phyloP scores from a whole-genome alignment of 2,329 filamentous ascomycete genomes.

The Colletotrichum filicis region DNA sequence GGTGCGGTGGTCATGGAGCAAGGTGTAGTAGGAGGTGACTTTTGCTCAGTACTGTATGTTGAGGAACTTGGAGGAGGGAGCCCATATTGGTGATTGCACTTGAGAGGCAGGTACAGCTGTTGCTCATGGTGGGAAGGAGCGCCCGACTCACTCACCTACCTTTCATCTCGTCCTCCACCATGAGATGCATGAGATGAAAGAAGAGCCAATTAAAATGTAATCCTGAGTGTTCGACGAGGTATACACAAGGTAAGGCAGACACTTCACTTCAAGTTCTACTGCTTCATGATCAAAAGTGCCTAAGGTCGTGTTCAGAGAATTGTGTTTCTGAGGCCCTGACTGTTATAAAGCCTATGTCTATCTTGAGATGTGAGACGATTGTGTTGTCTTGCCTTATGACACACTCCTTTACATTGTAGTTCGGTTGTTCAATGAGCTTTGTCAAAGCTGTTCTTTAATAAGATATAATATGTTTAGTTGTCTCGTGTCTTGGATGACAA shows the following conservation, averaged over 20 bases:
- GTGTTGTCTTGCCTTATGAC: background rate
- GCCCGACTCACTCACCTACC: background rate
- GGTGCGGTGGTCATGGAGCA: background rate
- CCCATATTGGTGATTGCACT: background rate
- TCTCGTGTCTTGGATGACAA: background rate
- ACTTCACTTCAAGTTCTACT: background rate
- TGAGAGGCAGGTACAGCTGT: constrained; percentile 4
- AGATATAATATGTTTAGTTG: background rate
- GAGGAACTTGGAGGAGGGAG: background rate
- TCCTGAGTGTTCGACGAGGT: background rate
- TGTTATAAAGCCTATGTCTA: background rate
- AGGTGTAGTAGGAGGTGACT: background rate
- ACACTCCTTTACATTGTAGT: background rate
- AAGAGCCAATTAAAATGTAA: background rate
- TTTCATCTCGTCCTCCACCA: background rate
- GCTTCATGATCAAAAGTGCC: background rate
- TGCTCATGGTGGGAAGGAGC: background rate
- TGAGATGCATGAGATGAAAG: background rate
- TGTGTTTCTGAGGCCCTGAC: background rate
- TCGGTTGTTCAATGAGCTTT: background rate
- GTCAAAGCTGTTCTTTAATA: background rate
- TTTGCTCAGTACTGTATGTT: background rate
- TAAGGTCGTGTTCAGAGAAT: background rate
- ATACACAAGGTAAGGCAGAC: background rate
- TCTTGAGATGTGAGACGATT: background rate